phyloP scores from a whole-genome alignment of 257 asterid species.

The Fraxinus quadrangulata region DNA sequence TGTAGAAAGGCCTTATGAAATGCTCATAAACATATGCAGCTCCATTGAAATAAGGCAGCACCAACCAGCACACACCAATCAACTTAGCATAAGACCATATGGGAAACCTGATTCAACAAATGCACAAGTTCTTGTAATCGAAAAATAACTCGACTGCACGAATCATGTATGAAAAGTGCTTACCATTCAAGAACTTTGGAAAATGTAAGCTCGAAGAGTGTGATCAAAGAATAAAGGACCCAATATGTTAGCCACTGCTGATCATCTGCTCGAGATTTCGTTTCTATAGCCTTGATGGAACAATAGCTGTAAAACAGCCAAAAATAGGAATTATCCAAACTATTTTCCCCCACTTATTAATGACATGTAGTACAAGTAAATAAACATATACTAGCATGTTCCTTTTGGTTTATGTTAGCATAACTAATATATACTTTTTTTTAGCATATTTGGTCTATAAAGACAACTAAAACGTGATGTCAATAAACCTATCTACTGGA shows the following conservation, averaged over 20 bases:
- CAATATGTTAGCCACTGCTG: conserved; percentile 96
- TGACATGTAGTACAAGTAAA: too few relatives aligned
- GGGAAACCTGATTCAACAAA: conserved; percentile 61
- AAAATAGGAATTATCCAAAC: too few relatives aligned
- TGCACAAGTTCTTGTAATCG: not conserved
- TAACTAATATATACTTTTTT: too few relatives aligned
- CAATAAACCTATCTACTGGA: too few relatives aligned
- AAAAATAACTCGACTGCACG: not conserved
- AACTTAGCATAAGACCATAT: conserved; percentile 83
- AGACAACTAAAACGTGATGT: too few relatives aligned
- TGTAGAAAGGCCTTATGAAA: conserved; percentile 79
- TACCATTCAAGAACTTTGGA: conserved; percentile 74
- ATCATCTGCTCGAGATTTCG: conserved; percentile 67
- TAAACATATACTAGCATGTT: too few relatives aligned
- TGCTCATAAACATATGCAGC: conserved; percentile 78
- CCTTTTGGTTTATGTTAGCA: too few relatives aligned
- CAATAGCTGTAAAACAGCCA: conserved; percentile 51
- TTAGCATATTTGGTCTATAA: too few relatives aligned
- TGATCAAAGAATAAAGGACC: conserved; percentile 87
- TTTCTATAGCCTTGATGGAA: conserved; percentile 84
- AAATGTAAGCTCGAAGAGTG: conserved; percentile 84
- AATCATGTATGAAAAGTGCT: not conserved
- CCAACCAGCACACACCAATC: conserved; percentile 76
- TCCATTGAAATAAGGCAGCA: conserved; percentile 87
- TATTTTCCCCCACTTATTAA: too few relatives aligned